Evolutionary conservation across 176 grass and related monocot species (phyloP).

Genomic region (Carex parvula): DNA sequence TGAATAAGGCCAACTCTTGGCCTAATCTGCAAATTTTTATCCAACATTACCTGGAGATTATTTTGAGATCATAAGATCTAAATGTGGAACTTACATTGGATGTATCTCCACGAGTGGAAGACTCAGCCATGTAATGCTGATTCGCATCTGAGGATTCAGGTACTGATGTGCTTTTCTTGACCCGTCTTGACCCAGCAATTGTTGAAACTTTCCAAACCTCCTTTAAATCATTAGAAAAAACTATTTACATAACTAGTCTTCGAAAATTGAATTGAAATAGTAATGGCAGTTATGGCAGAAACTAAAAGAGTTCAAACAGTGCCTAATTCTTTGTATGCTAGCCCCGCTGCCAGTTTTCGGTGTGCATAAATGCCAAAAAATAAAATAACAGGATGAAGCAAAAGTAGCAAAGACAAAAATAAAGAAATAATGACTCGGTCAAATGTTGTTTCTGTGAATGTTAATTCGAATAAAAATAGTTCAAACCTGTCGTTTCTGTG

Average conservation of each 20-base stretch:
- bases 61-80: neutral
- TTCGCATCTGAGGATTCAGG: constrained; percentile 51
- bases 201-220: constrained; percentile 98
- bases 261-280: neutral
- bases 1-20: neutral
- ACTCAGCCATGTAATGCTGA: constrained; percentile 21
- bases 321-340: neutral
- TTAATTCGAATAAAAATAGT: constrained; percentile 16
- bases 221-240: constrained; percentile 41
- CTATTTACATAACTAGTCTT: neutral
- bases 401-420: constrained; percentile 7
- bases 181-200: constrained; percentile 57
- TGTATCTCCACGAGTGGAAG: constrained; percentile 28
- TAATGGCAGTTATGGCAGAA: neutral
- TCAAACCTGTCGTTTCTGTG: constrained; percentile 82
- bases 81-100: constrained; percentile 35
- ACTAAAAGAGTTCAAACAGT: neutral
- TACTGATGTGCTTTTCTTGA: constrained; percentile 62
- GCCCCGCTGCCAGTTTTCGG: neutral
- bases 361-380: neutral
- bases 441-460: too few species aligned
- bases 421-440: neutral
- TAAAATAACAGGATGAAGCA: constrained; percentile 16
- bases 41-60: neutral
- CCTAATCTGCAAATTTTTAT: constrained; percentile 1